These are phyloP conservation scores for Exophiala aquamarina DNA, from an alignment of 2,329 filamentous ascomycete species.

Conservation along the genomic window DNA sequence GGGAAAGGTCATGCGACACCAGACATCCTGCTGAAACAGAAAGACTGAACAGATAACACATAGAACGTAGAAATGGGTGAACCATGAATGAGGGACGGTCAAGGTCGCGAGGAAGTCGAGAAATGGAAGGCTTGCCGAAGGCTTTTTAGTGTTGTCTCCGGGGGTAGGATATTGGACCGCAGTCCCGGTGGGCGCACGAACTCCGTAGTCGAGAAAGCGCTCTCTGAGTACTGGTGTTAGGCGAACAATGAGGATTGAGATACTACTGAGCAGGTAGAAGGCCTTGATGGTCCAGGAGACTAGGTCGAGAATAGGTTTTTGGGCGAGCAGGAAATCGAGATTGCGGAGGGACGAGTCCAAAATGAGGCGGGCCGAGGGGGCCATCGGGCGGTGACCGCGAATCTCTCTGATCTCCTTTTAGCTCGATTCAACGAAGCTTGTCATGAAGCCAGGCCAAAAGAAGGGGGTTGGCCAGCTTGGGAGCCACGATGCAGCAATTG, in stretches of 20 bases:
- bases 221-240: conserved; percentile 50
- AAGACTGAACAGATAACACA: conserved; percentile 71
- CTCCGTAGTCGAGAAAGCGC: conserved; percentile 63
- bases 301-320: neutral
- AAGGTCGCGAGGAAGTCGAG: conserved; percentile 54
- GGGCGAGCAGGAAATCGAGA: neutral
- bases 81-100: conserved; percentile 84
- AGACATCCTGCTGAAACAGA: conserved; percentile 47
- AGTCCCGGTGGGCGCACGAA: conserved; percentile 37
- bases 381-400: too few species aligned
- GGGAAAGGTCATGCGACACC: neutral
- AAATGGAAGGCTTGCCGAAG: conserved; percentile 20
- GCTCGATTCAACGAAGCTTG: too few species aligned
- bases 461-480: too few species aligned
- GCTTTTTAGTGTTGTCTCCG: neutral
- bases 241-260: conserved; percentile 51
- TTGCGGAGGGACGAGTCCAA: neutral
- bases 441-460: too few species aligned
- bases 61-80: conserved; percentile 79
- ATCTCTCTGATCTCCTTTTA: too few species aligned
- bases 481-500: too few species aligned
- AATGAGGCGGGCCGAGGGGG: neutral
- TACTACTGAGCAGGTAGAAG: conserved; percentile 26
- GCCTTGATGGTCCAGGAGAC: conserved; percentile 16
- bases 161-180: neutral